Percentiles rank a stretch among this genome's conserved stretches.
Conservation (phyloP, 208 protist genomes). For the Trichomonas tenax region DNA sequence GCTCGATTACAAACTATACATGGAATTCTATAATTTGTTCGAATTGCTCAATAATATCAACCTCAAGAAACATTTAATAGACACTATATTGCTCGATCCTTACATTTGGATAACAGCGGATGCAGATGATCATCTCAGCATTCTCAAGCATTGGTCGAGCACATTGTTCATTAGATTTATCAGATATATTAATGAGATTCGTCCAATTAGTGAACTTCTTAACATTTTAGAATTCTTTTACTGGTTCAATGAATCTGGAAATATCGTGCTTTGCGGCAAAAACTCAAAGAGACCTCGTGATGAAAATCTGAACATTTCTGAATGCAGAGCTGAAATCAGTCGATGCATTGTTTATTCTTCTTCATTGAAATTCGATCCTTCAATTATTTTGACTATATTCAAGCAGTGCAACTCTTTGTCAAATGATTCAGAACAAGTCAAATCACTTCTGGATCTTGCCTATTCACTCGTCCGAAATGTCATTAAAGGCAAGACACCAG, state of each 20-base stretch:
- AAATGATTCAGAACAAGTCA: background rate
- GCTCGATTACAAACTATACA: background rate
- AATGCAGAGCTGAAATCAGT: background rate
- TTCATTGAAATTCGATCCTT: background rate
- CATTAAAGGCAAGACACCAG: background rate
- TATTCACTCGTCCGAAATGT: background rate
- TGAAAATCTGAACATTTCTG: background rate
- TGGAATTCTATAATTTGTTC: background rate
- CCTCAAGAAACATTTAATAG: background rate
- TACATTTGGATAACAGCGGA: background rate
- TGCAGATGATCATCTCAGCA: background rate
- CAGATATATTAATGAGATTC: background rate
- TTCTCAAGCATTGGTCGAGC: background rate
- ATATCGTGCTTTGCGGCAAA: background rate
- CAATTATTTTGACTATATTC: background rate
- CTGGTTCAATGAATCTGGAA: background rate
- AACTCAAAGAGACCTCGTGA: background rate
- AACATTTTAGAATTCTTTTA: background rate
- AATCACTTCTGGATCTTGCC: background rate
- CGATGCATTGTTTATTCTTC: background rate
- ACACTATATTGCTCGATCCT: background rate
- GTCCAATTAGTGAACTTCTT: background rate
- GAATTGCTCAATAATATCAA: background rate
- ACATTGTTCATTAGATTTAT: background rate
- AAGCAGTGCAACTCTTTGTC: background rate